Percentiles rank a stretch among this genome's conserved stretches.
phyloP scores from a whole-genome alignment of 805 yeast species.

The Metschnikowia colocasiae region DNA sequence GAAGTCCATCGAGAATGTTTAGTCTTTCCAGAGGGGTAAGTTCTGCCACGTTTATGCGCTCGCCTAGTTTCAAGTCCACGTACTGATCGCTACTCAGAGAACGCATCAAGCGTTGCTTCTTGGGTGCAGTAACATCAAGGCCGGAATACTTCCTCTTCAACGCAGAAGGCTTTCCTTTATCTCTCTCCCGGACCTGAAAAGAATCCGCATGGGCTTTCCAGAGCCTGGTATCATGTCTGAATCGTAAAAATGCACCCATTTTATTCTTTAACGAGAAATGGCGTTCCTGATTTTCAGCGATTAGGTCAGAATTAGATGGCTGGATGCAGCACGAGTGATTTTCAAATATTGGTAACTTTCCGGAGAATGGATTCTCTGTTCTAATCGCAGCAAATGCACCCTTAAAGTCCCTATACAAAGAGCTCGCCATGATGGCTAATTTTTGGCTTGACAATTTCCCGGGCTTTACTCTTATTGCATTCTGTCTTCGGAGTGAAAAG shows the following conservation, averaged over 20 bases:
- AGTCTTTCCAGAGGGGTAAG: slow-evolving; percentile 6
- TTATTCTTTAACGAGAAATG: neutral
- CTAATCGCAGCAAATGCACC: slow-evolving; percentile 7
- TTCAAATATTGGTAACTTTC: slow-evolving; percentile 12
- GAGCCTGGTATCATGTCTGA: neutral
- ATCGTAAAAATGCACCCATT: neutral
- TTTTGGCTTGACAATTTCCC: neutral
- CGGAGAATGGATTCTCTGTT: slow-evolving; percentile 5
- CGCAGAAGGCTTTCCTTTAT: neutral
- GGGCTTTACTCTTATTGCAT: slow-evolving; percentile 26
- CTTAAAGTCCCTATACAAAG: slow-evolving; percentile 6
- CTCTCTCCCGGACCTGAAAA: neutral
- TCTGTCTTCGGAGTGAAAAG: slow-evolving; percentile 30
- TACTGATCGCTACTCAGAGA: neutral
- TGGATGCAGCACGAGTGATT: slow-evolving; percentile 5
- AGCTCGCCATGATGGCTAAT: slow-evolving; percentile 3
- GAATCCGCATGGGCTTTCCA: slow-evolving; percentile 1
- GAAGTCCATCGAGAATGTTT: slow-evolving; percentile 13
- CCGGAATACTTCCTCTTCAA: neutral
- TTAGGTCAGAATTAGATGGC: neutral
- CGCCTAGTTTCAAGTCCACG: slow-evolving; percentile 6
- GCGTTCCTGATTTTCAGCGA: neutral
- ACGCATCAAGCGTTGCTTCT: slow-evolving; percentile 1
- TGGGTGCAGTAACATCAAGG: neutral
- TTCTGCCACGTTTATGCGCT: slow-evolving; percentile 2